Percentiles rank a stretch among this genome's conserved stretches.
These are phyloP conservation scores for Paramecium caudatum DNA, from an alignment of 73 alveolate genomes.

Conservation along the genomic window DNA sequence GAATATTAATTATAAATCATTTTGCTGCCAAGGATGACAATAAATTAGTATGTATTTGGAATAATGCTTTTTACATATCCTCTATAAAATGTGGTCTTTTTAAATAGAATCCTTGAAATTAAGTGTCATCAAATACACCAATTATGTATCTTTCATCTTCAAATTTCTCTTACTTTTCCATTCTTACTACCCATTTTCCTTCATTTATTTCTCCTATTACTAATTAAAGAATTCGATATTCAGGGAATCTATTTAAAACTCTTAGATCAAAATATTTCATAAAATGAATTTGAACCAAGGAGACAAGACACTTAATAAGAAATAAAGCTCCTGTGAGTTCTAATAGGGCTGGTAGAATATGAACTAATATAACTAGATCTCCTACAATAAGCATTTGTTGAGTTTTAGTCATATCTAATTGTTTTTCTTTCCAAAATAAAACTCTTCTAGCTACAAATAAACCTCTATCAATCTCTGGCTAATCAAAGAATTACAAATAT, in stretches of 20 bases:
- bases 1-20: conserved; percentile 39
- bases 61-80: conserved; percentile 28
- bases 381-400: conserved; percentile 31
- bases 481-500: conserved; percentile 38
- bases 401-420: conserved; percentile 64
- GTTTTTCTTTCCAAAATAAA: conserved; percentile 51
- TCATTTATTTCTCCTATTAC: background rate
- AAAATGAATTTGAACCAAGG: conserved; percentile 36
- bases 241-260: conserved; percentile 44
- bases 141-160: conserved; percentile 54
- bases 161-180: conserved; percentile 1
- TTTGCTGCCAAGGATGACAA: conserved; percentile 47
- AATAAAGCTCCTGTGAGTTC: conserved; percentile 14
- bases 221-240: conserved; percentile 1
- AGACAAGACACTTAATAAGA: conserved; percentile 22
- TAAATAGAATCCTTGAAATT: conserved; percentile 16
- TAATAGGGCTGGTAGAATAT: conserved; percentile 51
- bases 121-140: conserved; percentile 39
- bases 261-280: conserved; percentile 68
- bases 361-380: conserved; percentile 47
- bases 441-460: conserved; percentile 65
- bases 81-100: conserved; percentile 65
- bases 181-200: background rate
- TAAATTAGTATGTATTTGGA: conserved; percentile 12
- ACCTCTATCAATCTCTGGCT: conserved; percentile 65